Evolutionary conservation across 352 stramenopile genomes (phyloP).

Genomic region (Phytophthora melonis): DNA sequence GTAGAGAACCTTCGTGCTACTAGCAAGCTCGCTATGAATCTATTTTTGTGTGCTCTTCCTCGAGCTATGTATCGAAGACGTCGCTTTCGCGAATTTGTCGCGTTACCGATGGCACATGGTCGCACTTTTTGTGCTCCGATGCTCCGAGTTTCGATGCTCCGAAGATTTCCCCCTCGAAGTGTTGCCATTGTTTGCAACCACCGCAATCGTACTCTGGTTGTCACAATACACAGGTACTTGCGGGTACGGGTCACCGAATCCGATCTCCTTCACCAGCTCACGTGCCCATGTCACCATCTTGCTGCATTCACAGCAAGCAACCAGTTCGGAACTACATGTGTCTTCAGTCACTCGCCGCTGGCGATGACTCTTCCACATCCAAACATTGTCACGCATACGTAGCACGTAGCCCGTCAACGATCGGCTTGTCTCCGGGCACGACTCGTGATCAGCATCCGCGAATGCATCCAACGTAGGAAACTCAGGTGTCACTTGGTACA

Average conservation of each 20-base stretch:
- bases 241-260: not conserved
- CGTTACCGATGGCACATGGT: no score
- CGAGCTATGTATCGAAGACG: no score
- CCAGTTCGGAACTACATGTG: constrained; percentile 10
- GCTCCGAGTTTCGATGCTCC: no score
- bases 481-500: not conserved
- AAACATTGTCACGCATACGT: constrained; percentile 4
- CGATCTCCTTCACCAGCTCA: not conserved
- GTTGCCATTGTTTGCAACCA: constrained; percentile 10
- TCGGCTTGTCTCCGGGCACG: constrained; percentile 1
- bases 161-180: not conserved
- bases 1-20: no score
- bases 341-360: constrained; percentile 1
- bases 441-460: constrained; percentile 6
- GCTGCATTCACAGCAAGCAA: constrained; percentile 3
- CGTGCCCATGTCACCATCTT: constrained; percentile 10
- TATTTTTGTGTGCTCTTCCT: no score
- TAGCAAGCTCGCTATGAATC: no score
- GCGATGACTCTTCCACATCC: constrained; percentile 6
- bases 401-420: constrained; percentile 7
- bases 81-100: no score
- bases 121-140: no score
- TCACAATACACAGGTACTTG: constrained; percentile 3
- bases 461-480: not conserved
- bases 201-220: constrained; percentile 13